Percentiles rank a stretch among this genome's conserved stretches.
Evolutionary conservation across 371 early-diverging fungal genomes (phyloP).

Genomic region (Umbelopsis sp.): DNA sequence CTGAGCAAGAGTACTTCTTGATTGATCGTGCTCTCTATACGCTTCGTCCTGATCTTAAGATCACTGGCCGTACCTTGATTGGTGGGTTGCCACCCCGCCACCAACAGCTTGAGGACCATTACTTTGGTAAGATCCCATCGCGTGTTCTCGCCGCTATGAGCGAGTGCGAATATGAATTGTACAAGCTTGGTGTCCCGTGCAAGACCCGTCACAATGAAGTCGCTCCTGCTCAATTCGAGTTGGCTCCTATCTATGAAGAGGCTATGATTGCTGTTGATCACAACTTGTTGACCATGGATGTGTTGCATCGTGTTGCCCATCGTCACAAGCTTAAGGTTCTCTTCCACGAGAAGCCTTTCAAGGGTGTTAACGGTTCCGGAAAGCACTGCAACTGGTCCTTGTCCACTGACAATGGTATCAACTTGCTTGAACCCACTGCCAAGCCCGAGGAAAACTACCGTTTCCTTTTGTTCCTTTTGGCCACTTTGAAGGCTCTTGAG

Average conservation of each 20-base stretch:
- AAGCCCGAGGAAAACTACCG: slow-evolving; percentile 95
- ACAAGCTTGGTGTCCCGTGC: slow-evolving; percentile 94
- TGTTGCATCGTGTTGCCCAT: slow-evolving; percentile 95
- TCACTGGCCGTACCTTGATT: slow-evolving; percentile 91
- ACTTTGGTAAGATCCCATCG: slow-evolving; percentile 96
- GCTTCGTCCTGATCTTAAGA: slow-evolving; percentile 95
- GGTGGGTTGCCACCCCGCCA: slow-evolving; percentile 96
- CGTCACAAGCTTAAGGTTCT: slow-evolving; percentile 95
- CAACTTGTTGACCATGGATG: slow-evolving; percentile 97
- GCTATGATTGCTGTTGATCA: slow-evolving; percentile 97
- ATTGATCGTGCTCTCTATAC: slow-evolving; percentile 92
- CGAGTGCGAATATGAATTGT: slow-evolving; percentile 93
- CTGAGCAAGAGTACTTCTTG: slow-evolving; percentile 98
- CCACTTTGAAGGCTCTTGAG: slow-evolving; percentile 88
- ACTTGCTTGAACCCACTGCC: slow-evolving; percentile 92
- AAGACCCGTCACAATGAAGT: slow-evolving; percentile 99
- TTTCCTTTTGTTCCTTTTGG: slow-evolving; percentile 93
- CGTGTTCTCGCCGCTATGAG: slow-evolving; percentile 90
- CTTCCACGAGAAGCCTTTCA: slow-evolving; percentile 99
- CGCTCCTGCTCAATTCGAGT: slow-evolving; percentile 98
- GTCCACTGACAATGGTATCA: slow-evolving; percentile 92
- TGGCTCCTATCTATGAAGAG: slow-evolving; percentile 98
- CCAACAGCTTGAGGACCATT: slow-evolving; percentile 98
- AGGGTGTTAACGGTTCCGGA: slow-evolving; percentile 97
- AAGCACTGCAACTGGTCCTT: slow-evolving; percentile 99